Conservation (phyloP, 2,329 filamentous ascomycete species). For the Verticillium zaregamsianum region DNA sequence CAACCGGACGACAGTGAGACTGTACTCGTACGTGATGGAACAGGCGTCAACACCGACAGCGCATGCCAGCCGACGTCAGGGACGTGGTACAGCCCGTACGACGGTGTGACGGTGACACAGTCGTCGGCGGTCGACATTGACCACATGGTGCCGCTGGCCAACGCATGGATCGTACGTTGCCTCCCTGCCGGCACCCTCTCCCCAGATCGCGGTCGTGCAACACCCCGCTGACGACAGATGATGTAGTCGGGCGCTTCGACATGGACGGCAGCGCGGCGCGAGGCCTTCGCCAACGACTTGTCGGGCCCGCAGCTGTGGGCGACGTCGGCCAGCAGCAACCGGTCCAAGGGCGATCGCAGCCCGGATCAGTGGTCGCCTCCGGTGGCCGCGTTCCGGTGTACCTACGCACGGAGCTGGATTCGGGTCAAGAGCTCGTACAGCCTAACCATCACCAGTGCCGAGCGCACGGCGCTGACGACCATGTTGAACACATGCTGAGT, state of each 20-base stretch:
- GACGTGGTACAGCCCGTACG: conserved; percentile 67
- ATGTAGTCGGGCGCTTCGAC: conserved; percentile 61
- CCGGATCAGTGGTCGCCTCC: conserved; percentile 76
- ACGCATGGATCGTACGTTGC: conserved; percentile 65
- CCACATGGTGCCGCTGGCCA: conserved; percentile 74
- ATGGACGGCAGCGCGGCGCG: conserved; percentile 66
- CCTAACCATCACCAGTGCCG: conserved; percentile 64
- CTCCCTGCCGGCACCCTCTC: background rate
- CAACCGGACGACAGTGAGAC: background rate
- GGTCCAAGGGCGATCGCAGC: conserved; percentile 66
- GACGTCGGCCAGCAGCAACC: conserved; percentile 74
- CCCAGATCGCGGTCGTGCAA: background rate
- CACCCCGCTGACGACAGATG: conserved; percentile 4
- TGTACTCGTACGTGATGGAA: conserved; percentile 55
- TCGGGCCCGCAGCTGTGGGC: conserved; percentile 72
- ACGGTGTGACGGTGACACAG: conserved; percentile 64
- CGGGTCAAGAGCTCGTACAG: conserved; percentile 71
- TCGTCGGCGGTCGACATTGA: conserved; percentile 74
- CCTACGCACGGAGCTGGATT: conserved; percentile 73
- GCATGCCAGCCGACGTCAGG: conserved; percentile 63
- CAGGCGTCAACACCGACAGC: conserved; percentile 51
- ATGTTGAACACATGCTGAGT: conserved; percentile 63
- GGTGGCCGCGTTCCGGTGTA: conserved; percentile 67
- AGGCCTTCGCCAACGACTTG: conserved; percentile 74
- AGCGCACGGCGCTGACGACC: conserved; percentile 62